Percentiles rank a stretch among this genome's conserved stretches.
Evolutionary conservation across 1,284 basidiomycete species (phyloP).

Genomic region (Cutaneotrichosporon mucoides): DNA sequence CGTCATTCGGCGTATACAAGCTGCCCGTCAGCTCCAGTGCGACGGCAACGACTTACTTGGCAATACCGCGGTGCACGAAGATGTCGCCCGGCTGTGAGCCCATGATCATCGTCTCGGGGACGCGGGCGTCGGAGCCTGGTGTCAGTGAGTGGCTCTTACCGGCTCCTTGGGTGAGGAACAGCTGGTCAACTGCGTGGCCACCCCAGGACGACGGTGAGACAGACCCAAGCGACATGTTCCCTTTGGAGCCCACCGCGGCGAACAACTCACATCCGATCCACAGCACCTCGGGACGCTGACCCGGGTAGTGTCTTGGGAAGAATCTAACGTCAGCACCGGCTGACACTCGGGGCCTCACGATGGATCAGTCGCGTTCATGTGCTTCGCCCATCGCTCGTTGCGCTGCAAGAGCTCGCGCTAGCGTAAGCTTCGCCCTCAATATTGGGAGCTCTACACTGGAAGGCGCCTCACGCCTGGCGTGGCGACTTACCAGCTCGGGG

Average conservation of each 20-base stretch:
- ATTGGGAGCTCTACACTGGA: no score
- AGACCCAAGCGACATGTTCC: no score
- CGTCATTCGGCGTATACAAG: conserved; percentile 44
- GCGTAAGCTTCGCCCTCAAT: background rate
- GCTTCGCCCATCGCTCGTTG: conserved; percentile 20
- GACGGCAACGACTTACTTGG: conserved; percentile 19
- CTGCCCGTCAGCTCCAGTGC: no score
- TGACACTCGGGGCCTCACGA: conserved; percentile 8
- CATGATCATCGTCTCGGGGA: conserved; percentile 48
- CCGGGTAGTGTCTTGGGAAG: conserved; percentile 42
- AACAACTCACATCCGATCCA: conserved; percentile 45
- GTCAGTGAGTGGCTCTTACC: background rate
- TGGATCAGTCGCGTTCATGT: conserved; percentile 8
- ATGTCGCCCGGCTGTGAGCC: conserved; percentile 45
- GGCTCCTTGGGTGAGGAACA: no score
- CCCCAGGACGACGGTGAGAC: no score
- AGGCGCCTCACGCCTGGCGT: no score
- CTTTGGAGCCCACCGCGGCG: no score
- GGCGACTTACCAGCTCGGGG: background rate
- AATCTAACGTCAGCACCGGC: conserved; percentile 13
- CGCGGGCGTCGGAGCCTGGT: conserved; percentile 44
- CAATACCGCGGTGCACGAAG: conserved; percentile 45
- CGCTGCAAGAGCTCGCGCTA: conserved; percentile 20
- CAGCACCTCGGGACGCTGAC: conserved; percentile 46
- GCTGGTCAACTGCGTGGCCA: no score